Evolutionary conservation across 2,329 filamentous ascomycete species (phyloP).

Genomic region (Colletotrichum neosansevieriae): DNA sequence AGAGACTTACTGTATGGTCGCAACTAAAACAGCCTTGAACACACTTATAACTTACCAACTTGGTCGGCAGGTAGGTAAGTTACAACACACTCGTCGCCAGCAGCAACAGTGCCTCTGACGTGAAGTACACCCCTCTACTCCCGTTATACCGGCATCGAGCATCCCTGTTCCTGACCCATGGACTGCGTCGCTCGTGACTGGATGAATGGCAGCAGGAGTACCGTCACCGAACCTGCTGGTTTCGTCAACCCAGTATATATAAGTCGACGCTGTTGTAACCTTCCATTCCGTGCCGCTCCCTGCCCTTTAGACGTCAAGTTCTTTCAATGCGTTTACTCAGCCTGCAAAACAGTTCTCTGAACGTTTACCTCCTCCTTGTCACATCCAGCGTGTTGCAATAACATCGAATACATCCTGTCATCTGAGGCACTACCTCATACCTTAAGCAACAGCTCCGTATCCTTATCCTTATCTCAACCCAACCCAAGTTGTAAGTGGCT

Average conservation of each 20-base stretch:
- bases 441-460: constrained; percentile 8
- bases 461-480: neutral
- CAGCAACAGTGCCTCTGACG: constrained; percentile 7
- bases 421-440: too few relatives aligned
- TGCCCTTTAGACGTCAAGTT: constrained; percentile 16
- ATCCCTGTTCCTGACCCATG: constrained; percentile 31
- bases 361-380: constrained; percentile 16
- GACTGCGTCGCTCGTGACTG: constrained; percentile 39
- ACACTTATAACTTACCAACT: neutral
- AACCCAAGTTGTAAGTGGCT: constrained; percentile 35
- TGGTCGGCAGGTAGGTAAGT: too few relatives aligned
- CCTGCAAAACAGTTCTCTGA: constrained; percentile 9
- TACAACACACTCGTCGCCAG: neutral
- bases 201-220: constrained; percentile 30
- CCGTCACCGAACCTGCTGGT: constrained; percentile 40
- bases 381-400: constrained; percentile 30
- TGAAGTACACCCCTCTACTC: constrained; percentile 20
- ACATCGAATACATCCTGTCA: constrained; percentile 1
- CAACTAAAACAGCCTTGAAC: neutral
- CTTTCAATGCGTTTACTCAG: constrained; percentile 38
- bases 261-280: constrained; percentile 34
- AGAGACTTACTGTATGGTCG: constrained; percentile 31
- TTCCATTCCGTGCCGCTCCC: constrained; percentile 1
- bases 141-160: constrained; percentile 36
- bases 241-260: constrained; percentile 40